phyloP scores from a whole-genome alignment of 257 asterid species.

The Nicotiana attenuata region DNA sequence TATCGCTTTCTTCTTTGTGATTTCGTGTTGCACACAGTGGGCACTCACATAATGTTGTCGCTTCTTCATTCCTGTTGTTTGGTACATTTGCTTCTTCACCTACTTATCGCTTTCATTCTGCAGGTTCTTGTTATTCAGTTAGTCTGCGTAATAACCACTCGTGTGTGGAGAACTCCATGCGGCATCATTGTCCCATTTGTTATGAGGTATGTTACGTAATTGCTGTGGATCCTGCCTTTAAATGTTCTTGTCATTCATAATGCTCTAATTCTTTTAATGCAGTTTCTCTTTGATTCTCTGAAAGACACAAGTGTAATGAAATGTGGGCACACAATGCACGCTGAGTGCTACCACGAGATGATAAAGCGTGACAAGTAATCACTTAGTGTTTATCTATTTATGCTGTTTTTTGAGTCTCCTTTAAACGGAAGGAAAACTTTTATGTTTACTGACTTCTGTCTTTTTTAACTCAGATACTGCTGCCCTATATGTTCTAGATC shows the following conservation, averaged over 20 bases:
- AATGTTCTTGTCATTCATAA: neutral
- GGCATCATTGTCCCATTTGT: conserved; percentile 97
- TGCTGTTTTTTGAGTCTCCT: neutral
- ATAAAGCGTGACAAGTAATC: conserved; percentile 78
- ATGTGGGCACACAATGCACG: conserved; percentile 97
- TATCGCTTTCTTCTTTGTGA: neutral
- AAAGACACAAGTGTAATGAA: conserved; percentile 86
- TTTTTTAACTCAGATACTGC: conserved; percentile 49
- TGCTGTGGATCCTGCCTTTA: neutral
- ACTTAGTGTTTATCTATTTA: neutral
- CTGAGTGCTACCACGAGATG: conserved; percentile 85
- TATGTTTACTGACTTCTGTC: neutral
- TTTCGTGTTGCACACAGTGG: neutral
- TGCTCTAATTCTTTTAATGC: conserved; percentile 12
- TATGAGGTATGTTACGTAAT: conserved; percentile 56
- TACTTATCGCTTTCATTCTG: neutral
- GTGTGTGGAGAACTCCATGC: conserved; percentile 90
- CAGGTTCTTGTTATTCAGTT: conserved; percentile 82
- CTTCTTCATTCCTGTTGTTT: neutral
- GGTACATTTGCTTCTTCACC: neutral
- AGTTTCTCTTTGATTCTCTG: conserved; percentile 89
- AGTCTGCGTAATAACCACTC: conserved; percentile 59
- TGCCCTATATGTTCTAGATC: conserved; percentile 94
- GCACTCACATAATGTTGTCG: neutral
- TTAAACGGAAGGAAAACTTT: neutral